Base-by-base conservation (phyloP, 2,329 filamentous ascomycete species). In the Trichophaea hybrida region DNA sequence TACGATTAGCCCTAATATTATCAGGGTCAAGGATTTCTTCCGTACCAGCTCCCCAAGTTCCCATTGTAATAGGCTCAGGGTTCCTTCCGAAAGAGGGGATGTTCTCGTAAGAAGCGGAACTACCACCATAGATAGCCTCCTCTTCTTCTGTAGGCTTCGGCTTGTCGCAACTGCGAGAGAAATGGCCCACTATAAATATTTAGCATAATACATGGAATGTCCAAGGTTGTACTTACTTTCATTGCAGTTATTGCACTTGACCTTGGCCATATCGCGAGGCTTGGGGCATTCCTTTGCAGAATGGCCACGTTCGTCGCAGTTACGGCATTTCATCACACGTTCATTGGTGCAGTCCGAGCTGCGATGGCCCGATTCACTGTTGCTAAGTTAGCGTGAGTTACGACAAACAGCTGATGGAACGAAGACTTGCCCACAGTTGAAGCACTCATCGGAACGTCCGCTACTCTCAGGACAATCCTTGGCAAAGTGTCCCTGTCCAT, bases 251-350 rank as follows among this genome's bases (percentile, higher is more conserved):
- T 69, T 71, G 71, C 81, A 84, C 69, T 80, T 77, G 60, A 82
- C 74, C 6, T 78, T 75, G n/a, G 74, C 72, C 76, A 76, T 77
- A 67, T 81, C 77, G 44, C 73, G 74, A 3, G 81, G 81, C 71
- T 80, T 75, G 0, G 79, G 75, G 65, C 81, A 81, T 3, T 80
- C 77, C 15, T 73, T 74, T 63, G 74, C 71, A 48, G 75, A 73
- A 63, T 86, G 82, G 4, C 81, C 83, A 56, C 81, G 78, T 44
- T 78, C 71, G 17, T 81, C 81, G 65, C 83, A 86, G 72, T 85
- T 86, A 67, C 76, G 73, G 71, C 77, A 80, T 65, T 70, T 71
- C n/a, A 70, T 46, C 43, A 68, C 67, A 71, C 70, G 68, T 74
- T 73, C 64, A 69, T 72, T 46, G 12, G 69, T 67, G 55, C 70